These are phyloP conservation scores for Calonectria pseudoreteaudii DNA, from an alignment of 2,329 filamentous ascomycete genomes.

Conservation along the genomic window DNA sequence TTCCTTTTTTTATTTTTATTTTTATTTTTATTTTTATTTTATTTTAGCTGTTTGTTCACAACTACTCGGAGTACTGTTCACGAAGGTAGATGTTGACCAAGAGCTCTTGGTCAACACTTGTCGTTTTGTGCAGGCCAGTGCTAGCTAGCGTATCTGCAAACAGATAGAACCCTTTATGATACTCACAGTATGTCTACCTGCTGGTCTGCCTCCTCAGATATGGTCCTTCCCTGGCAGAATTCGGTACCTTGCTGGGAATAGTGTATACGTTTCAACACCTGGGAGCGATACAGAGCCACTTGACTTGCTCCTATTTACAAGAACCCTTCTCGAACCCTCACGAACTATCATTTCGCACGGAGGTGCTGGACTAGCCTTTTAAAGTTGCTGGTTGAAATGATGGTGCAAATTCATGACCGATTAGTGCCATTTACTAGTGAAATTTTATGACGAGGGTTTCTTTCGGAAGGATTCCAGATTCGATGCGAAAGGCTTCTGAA, in stretches of 20 bases:
- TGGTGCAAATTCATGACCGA: neutral
- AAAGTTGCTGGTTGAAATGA: neutral
- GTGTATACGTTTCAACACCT: neutral
- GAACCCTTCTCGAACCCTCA: neutral
- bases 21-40: too few species aligned
- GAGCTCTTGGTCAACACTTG: neutral
- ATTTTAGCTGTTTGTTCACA: neutral
- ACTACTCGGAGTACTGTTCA: neutral
- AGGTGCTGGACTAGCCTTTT: neutral
- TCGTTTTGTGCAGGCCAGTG: neutral
- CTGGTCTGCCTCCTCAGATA: neutral
- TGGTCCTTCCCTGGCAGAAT: too few species aligned
- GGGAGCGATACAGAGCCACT: neutral
- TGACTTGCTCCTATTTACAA: neutral
- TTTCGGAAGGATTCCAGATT: neutral
- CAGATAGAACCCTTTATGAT: neutral
- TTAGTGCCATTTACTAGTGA: neutral
- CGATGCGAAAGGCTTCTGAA: neutral
- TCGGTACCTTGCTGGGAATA: neutral
- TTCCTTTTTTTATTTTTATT: too few species aligned
- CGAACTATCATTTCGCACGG: neutral
- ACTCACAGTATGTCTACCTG: too few species aligned
- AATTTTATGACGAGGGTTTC: neutral
- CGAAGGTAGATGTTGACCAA: neutral
- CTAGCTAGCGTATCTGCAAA: neutral